Evolutionary conservation across 73 alveolate genomes (phyloP).

Genomic region (Paramecium caudatum): DNA sequence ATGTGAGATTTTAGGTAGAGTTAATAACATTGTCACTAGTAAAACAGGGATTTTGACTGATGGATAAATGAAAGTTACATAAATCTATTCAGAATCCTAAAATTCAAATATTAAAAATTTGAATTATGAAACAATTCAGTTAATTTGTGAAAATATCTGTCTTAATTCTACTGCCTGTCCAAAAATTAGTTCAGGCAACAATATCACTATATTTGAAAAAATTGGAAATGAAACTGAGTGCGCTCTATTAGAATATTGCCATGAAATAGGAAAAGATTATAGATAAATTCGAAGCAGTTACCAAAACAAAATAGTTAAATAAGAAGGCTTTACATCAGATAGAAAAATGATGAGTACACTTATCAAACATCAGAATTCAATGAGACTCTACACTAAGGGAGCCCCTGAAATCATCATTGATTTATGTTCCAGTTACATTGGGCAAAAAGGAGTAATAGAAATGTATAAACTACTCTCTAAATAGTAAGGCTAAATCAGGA

Average conservation of each 20-base stretch:
- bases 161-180: conserved; percentile 52
- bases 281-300: conserved; percentile 31
- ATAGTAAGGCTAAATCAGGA: conserved; percentile 70
- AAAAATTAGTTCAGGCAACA: conserved; percentile 32
- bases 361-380: conserved; percentile 49
- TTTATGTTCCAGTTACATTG: conserved; percentile 80
- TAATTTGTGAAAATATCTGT: conserved; percentile 38
- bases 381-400: conserved; percentile 85
- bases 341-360: conserved; percentile 94
- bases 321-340: conserved; percentile 91
- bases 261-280: conserved; percentile 53
- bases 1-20: conserved; percentile 96
- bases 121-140: background rate
- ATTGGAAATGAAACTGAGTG: conserved; percentile 84
- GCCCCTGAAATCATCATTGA: conserved; percentile 90
- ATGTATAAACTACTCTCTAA: background rate
- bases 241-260: conserved; percentile 77
- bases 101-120: conserved; percentile 50
- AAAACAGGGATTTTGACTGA: conserved; percentile 95
- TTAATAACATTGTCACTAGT: conserved; percentile 92
- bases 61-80: conserved; percentile 90
- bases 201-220: conserved; percentile 72
- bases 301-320: conserved; percentile 57
- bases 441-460: conserved; percentile 79
- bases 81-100: conserved; percentile 85